A percentile compares a stretch with the other conserved stretches of the same genome.
phyloP scores from a whole-genome alignment of 2,329 filamentous ascomycete genomes.

The Fusarium redolens region DNA sequence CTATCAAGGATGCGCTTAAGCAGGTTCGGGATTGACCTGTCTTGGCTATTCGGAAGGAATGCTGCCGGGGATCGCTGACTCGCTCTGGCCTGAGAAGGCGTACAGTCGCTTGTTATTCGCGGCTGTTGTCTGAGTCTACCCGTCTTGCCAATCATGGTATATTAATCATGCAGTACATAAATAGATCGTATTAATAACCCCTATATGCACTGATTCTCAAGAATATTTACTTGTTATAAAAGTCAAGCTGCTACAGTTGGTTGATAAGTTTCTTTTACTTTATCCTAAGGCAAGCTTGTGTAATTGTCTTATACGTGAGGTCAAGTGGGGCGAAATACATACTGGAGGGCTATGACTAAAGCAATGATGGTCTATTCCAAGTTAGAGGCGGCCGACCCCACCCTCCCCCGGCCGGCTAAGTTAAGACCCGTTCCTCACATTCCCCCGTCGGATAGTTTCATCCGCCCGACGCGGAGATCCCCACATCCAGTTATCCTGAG shows the following conservation, averaged over 20 bases:
- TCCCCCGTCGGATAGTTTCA: neutral
- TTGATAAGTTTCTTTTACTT: neutral
- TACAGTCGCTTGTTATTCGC: too few relatives aligned
- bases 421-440: neutral
- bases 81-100: too few relatives aligned
- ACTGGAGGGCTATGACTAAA: neutral
- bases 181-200: neutral
- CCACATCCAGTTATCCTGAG: neutral
- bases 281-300: neutral
- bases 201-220: neutral
- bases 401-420: neutral
- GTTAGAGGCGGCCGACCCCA: neutral
- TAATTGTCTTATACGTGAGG: neutral
- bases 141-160: neutral
- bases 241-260: neutral
- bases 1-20: too few relatives aligned
- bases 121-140: too few relatives aligned
- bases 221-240: neutral
- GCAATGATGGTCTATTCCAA: neutral
- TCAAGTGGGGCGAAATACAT: neutral
- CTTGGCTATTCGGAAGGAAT: too few relatives aligned
- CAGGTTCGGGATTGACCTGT: too few relatives aligned
- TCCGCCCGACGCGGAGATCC: neutral
- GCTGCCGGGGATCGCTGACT: too few relatives aligned
- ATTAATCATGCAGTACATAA: neutral